A percentile compares a stretch with the other conserved stretches of the same genome.
Evolutionary conservation across 108 stramenopile genomes (phyloP).

Genomic region (Fragilaria crotonensis): DNA sequence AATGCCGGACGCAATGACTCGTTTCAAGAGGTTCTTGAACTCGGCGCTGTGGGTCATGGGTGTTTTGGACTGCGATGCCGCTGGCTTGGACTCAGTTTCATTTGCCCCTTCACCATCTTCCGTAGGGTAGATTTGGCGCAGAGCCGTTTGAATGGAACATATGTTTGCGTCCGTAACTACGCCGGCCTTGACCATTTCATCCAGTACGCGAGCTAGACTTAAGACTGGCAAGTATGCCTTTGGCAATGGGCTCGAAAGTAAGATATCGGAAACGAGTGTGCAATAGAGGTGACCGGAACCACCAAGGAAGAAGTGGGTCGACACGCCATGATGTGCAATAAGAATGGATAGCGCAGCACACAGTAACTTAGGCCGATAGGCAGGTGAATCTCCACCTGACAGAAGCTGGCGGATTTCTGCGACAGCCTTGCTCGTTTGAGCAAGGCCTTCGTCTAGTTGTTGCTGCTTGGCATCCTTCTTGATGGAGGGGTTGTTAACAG

Average conservation of each 20-base stretch:
- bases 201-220: constrained; percentile 59
- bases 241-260: constrained; percentile 66
- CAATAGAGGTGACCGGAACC: constrained; percentile 63
- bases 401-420: constrained; percentile 24
- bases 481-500: constrained; percentile 8
- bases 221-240: constrained; percentile 56
- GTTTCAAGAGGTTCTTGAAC: constrained; percentile 57
- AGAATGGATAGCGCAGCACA: constrained; percentile 66
- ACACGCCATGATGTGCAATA: constrained; percentile 59
- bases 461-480: background rate
- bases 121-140: constrained; percentile 49
- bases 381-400: constrained; percentile 27
- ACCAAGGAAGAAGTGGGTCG: constrained; percentile 19
- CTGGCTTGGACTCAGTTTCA: constrained; percentile 10
- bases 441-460: background rate
- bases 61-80: constrained; percentile 13
- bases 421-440: constrained; percentile 24
- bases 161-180: constrained; percentile 53
- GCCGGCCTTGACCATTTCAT: constrained; percentile 61
- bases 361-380: constrained; percentile 70
- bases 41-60: constrained; percentile 24
- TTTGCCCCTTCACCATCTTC: constrained; percentile 10
- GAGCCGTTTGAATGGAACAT: constrained; percentile 50
- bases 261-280: constrained; percentile 67
- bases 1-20: constrained; percentile 60